These are phyloP conservation scores for Grosmannia serpens DNA, from an alignment of 2,329 filamentous ascomycete genomes.

Conservation along the genomic window DNA sequence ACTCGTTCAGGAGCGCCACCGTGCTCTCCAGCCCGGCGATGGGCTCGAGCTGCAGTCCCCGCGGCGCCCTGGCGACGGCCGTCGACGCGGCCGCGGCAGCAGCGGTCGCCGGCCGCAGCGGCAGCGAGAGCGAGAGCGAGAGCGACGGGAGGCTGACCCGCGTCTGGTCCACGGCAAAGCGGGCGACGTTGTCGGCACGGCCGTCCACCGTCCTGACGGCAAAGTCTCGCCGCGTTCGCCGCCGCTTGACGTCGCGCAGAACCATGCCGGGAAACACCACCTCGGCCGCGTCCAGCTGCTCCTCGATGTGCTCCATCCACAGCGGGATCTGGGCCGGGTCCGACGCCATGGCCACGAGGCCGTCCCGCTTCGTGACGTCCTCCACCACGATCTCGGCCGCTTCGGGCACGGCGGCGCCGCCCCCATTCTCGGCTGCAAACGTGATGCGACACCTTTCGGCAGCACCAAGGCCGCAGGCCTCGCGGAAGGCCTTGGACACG, in stretches of 20 bases:
- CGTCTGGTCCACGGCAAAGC: slow-evolving; percentile 23
- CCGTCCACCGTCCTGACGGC: slow-evolving; percentile 44
- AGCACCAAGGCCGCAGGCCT: slow-evolving; percentile 60
- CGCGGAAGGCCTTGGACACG: slow-evolving; percentile 63
- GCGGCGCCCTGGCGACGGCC: neutral
- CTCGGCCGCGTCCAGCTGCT: slow-evolving; percentile 37
- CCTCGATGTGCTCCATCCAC: slow-evolving; percentile 26
- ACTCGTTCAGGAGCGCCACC: slow-evolving; percentile 53
- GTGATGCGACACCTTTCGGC: slow-evolving; percentile 52
- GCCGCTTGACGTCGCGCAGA: slow-evolving; percentile 51
- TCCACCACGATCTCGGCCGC: slow-evolving; percentile 48
- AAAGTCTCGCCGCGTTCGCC: slow-evolving; percentile 49
- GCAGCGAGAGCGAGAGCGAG: slow-evolving; percentile 18
- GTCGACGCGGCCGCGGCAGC: neutral
- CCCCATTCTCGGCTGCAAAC: slow-evolving; percentile 26
- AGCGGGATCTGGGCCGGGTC: slow-evolving; percentile 17
- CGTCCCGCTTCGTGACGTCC: slow-evolving; percentile 37
- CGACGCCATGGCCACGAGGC: slow-evolving; percentile 13
- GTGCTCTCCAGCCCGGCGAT: slow-evolving; percentile 60
- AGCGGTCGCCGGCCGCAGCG: neutral
- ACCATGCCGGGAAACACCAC: slow-evolving; percentile 58
- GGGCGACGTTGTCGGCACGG: slow-evolving; percentile 30
- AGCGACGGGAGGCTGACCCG: slow-evolving; percentile 24
- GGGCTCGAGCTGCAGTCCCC: slow-evolving; percentile 29
- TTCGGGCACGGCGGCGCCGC: slow-evolving; percentile 33